Percentiles rank a stretch among this genome's conserved stretches.
Evolutionary conservation across 1,284 basidiomycete species (phyloP).

Genomic region (Peniophora sp.): DNA sequence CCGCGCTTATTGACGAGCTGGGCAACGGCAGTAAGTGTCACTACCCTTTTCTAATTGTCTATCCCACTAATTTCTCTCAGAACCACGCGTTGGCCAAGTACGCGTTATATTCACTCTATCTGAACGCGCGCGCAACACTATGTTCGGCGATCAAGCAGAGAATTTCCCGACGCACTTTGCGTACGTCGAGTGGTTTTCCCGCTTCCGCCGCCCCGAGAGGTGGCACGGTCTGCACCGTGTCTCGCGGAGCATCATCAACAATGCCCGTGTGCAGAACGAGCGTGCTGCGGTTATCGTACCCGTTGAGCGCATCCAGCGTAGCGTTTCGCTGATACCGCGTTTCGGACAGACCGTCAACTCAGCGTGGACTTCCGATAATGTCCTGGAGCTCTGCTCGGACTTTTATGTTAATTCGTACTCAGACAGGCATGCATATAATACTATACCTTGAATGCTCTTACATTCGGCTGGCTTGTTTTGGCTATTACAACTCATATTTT

Average conservation of each 20-base stretch:
- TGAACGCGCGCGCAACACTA: neutral
- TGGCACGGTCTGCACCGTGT: slow-evolving; percentile 16
- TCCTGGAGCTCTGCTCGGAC: slow-evolving; percentile 16
- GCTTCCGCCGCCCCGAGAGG: slow-evolving; percentile 12
- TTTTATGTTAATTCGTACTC: slow-evolving; percentile 19
- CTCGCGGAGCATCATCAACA: slow-evolving; percentile 2
- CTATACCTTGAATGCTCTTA: neutral
- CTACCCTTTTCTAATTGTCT: neutral
- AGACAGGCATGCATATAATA: slow-evolving; percentile 14
- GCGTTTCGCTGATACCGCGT: slow-evolving; percentile 17
- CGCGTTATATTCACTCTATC: slow-evolving; percentile 14
- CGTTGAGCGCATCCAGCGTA: slow-evolving; percentile 14
- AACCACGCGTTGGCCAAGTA: slow-evolving; percentile 15
- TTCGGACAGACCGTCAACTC: slow-evolving; percentile 10
- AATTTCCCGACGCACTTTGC: slow-evolving; percentile 10
- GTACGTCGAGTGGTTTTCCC: slow-evolving; percentile 19
- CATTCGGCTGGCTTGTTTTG: too few relatives aligned
- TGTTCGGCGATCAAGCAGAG: neutral
- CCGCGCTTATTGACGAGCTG: neutral
- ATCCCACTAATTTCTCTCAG: slow-evolving; percentile 3
- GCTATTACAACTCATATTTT: too few relatives aligned
- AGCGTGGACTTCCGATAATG: slow-evolving; percentile 19
- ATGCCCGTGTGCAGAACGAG: slow-evolving; percentile 7
- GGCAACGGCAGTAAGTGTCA: neutral
- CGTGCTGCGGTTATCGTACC: slow-evolving; percentile 15